Evolutionary conservation across 1,284 basidiomycete species (phyloP), one percentile per base, ranked within the genome.

Genomic region (Schizopora paradoxa): DNA sequence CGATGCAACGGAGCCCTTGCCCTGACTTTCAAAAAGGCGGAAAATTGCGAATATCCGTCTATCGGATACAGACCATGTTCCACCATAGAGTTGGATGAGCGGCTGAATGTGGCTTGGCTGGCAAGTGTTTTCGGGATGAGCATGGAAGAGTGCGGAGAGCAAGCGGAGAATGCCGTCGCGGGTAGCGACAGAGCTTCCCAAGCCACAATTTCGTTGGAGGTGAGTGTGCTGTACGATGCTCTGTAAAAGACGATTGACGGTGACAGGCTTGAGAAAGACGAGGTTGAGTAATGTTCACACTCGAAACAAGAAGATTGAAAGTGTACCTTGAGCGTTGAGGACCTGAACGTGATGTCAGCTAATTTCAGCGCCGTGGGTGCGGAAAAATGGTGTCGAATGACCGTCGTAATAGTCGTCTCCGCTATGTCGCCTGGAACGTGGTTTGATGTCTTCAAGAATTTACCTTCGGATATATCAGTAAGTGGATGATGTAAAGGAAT

Each of bases 31-130:
- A 54, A 91, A 93, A 1, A 90, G 66, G 31, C 75, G 74, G 66
- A 95, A 86, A 35, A 94, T 75, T 1, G 76, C 72, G 2, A 94
- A 64, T 1, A 96, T 64, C 38, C 68, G 71, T 13, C 74, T 71
- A 59, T 96, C 93, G 0, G 80, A 57, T 1, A 50, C 46, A 0
- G 77, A 76, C 25, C 86, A 61, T 0, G 85, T 85, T 1, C 87
- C 92, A 3, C 74, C 66, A 60, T 96, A 96, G 1, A 92, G 65
- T 5, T 65, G 66, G 25, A 87, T 64, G 22, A 95, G 68, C 1
- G 89, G 86, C 43, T 86, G 79, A 40, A 94, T 65, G 54, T 92
- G 87, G 6, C 79, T 82, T 6, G 83, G 73, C 58, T 93, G 91
- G 56, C 88, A 91, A 1, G 91, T 84, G 54, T 89, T 89, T 14